A percentile compares a stretch with the other conserved stretches of the same genome.
These are phyloP conservation scores for Prunus yedoensis DNA, from an alignment of 331 rosid genomes.

Conservation along the genomic window DNA sequence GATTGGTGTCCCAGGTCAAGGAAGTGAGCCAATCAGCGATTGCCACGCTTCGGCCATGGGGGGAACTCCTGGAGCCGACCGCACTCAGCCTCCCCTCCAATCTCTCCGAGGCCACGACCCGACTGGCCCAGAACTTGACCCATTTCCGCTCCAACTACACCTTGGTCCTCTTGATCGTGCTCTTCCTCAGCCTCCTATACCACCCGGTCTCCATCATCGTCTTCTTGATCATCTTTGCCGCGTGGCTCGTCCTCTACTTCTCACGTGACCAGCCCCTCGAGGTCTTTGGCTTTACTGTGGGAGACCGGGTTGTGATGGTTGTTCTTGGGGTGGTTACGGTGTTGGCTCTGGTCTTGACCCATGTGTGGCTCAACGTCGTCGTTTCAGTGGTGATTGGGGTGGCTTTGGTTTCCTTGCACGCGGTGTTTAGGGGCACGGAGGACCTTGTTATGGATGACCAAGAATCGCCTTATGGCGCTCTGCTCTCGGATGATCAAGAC, in stretches of 20 bases:
- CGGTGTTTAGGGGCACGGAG: conserved; percentile 53
- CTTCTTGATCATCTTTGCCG: conserved; percentile 33
- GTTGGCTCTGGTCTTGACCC: conserved; percentile 32
- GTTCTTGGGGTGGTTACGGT: conserved; percentile 33
- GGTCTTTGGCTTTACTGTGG: conserved; percentile 32
- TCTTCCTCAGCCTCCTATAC: conserved; percentile 56
- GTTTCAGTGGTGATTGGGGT: conserved; percentile 27
- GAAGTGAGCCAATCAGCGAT: conserved; percentile 41
- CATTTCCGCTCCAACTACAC: conserved; percentile 64
- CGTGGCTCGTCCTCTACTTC: conserved; percentile 66
- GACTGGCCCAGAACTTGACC: conserved; percentile 46
- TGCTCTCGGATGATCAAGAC: conserved; percentile 34
- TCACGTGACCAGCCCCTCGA: conserved; percentile 45
- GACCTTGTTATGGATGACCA: conserved; percentile 55
- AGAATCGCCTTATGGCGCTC: conserved; percentile 61
- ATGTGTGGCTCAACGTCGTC: conserved; percentile 51
- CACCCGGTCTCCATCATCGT: conserved; percentile 50
- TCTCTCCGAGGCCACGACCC: conserved; percentile 46
- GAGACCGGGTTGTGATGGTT: conserved; percentile 28
- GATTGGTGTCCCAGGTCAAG: conserved; percentile 26
- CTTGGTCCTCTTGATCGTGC: conserved; percentile 28
- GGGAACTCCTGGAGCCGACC: conserved; percentile 37
- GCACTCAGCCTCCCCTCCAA: conserved; percentile 49
- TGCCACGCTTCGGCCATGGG: conserved; percentile 62
- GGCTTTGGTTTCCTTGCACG: conserved; percentile 37